Evolutionary conservation across 345 rosid species (phyloP).

Genomic region (Garcia nutans): DNA sequence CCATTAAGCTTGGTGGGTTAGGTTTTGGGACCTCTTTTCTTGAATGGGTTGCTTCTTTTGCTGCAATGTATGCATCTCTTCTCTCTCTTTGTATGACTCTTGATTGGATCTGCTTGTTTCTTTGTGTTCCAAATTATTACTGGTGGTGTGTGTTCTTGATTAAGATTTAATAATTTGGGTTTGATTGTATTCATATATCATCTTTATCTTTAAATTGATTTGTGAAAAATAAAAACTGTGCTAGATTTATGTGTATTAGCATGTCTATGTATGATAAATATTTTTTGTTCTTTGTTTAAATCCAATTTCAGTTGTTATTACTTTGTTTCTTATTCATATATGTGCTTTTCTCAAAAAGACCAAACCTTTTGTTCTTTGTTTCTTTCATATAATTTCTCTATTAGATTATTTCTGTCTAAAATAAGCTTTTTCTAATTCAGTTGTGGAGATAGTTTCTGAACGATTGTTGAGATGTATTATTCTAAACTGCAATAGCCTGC

Average conservation of each 20-base stretch:
- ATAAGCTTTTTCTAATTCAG: too few species aligned
- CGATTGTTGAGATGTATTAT: too few species aligned
- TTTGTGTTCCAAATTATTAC: neutral
- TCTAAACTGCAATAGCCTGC: too few species aligned
- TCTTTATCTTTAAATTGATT: neutral
- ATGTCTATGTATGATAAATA: too few species aligned
- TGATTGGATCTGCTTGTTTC: neutral
- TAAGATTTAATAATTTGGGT: neutral
- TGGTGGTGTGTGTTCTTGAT: conserved; percentile 1
- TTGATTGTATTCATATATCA: neutral
- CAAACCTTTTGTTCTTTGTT: too few species aligned
- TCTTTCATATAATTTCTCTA: too few species aligned
- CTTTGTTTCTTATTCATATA: neutral
- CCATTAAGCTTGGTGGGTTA: conserved; percentile 39
- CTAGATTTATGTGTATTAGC: neutral
- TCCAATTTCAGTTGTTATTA: neutral
- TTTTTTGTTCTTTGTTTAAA: too few species aligned
- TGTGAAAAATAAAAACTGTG: too few species aligned
- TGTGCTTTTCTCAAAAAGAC: too few species aligned
- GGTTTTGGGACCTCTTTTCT: conserved; percentile 42
- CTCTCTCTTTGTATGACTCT: neutral
- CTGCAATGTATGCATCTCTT: conserved; percentile 36
- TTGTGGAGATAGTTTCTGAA: too few species aligned
- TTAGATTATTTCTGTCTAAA: too few species aligned
- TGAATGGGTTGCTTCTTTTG: conserved; percentile 45